These are phyloP conservation scores for Diaporthe amygdali DNA, from an alignment of 2,329 filamentous ascomycete genomes.

Conservation along the genomic window DNA sequence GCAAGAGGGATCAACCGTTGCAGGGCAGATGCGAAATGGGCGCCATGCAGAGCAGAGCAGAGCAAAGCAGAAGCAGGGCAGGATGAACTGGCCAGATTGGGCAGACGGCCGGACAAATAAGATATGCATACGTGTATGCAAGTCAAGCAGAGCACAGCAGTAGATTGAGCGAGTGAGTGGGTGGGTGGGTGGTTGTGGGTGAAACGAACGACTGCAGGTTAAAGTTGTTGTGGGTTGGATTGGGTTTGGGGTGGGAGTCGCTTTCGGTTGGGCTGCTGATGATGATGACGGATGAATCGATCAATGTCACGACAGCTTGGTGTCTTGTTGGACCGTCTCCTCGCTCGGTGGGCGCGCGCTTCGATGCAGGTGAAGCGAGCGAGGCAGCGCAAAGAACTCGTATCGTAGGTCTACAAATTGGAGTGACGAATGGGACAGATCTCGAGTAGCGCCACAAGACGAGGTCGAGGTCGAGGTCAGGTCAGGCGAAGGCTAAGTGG, in stretches of 20 bases:
- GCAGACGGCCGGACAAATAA: too few relatives aligned
- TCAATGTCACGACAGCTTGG: neutral
- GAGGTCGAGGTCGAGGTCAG: neutral
- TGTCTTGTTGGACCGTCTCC: neutral
- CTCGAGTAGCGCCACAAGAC: neutral
- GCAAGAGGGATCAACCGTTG: constrained; percentile 6
- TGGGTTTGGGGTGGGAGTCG: neutral
- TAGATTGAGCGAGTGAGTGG: neutral
- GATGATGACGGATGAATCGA: neutral
- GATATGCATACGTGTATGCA: neutral
- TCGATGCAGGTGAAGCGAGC: neutral
- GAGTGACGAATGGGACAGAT: too few relatives aligned
- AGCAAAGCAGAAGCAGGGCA: too few relatives aligned
- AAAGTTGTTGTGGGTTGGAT: neutral
- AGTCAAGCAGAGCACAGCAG: neutral
- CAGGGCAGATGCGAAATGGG: constrained; percentile 1
- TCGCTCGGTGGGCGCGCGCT: neutral
- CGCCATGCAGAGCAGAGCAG: constrained; percentile 12
- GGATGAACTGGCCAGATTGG: neutral
- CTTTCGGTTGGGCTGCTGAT: neutral
- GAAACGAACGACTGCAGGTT: constrained; percentile 10
- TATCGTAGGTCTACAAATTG: too few relatives aligned
- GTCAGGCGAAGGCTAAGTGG: neutral
- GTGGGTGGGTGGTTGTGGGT: neutral
- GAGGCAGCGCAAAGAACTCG: neutral